These are phyloP conservation scores for Plasmopara muralis DNA, from an alignment of 352 stramenopile species.

Conservation along the genomic window DNA sequence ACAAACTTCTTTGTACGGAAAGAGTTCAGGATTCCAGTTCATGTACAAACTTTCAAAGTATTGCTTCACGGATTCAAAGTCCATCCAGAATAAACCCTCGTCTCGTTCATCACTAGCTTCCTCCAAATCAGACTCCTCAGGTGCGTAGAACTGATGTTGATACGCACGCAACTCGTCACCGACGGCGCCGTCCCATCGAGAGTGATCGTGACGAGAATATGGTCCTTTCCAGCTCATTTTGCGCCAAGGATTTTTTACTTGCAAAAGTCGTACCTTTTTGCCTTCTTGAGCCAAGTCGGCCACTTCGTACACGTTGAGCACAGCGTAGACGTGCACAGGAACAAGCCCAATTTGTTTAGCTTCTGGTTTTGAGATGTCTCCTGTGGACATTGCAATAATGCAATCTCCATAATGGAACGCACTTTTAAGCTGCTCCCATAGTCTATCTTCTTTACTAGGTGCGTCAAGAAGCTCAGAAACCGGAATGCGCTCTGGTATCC, in stretches of 20 bases:
- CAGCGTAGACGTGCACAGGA: slow-evolving; percentile 94
- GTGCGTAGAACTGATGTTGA: slow-evolving; percentile 43
- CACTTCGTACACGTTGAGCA: slow-evolving; percentile 90
- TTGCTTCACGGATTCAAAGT: slow-evolving; percentile 87
- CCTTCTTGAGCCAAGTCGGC: slow-evolving; percentile 12
- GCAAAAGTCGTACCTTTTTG: slow-evolving; percentile 72
- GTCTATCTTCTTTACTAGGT: slow-evolving; percentile 90
- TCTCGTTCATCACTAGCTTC: slow-evolving; percentile 38
- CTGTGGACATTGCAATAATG: slow-evolving; percentile 95
- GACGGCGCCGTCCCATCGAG: slow-evolving; percentile 44
- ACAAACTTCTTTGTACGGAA: slow-evolving; percentile 73
- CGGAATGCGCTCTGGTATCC: slow-evolving; percentile 94
- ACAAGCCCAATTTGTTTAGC: slow-evolving; percentile 89
- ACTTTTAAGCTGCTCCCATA: slow-evolving; percentile 92
- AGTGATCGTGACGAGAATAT: slow-evolving; percentile 66
- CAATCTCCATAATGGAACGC: slow-evolving; percentile 95
- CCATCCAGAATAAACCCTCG: slow-evolving; percentile 96
- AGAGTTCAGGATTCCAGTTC: slow-evolving; percentile 93
- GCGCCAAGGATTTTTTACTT: slow-evolving; percentile 96
- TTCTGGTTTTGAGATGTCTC: slow-evolving; percentile 59
- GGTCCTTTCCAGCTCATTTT: slow-evolving; percentile 81
- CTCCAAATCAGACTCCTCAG: slow-evolving; percentile 12
- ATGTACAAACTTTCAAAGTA: slow-evolving; percentile 94
- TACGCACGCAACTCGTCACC: slow-evolving; percentile 56
- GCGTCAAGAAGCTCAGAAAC: slow-evolving; percentile 71